These are phyloP conservation scores for Lophium mytilinum DNA, from an alignment of 495 filamentous ascomycete species.

Conservation along the genomic window DNA sequence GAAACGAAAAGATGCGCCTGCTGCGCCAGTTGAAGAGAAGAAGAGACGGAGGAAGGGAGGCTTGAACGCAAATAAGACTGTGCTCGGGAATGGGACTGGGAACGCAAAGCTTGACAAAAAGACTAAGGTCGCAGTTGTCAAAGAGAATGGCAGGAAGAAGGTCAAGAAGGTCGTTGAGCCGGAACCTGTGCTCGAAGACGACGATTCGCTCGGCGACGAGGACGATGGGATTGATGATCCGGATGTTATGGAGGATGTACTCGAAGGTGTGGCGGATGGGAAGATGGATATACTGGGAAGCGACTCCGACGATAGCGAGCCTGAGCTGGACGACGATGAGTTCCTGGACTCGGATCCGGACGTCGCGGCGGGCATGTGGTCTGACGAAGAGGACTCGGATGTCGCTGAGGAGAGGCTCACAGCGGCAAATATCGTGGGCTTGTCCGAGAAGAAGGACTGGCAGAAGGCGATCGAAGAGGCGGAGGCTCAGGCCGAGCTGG, in stretches of 20 bases:
- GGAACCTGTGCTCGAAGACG: constrained; percentile 9
- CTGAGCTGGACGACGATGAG: constrained; percentile 41
- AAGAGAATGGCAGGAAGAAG: constrained; percentile 32
- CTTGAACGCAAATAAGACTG: constrained; percentile 1
- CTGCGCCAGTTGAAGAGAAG: constrained; percentile 24
- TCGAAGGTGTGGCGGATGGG: constrained; percentile 31
- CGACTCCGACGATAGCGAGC: constrained; percentile 24
- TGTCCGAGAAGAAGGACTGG: constrained; percentile 73
- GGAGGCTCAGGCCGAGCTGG: constrained; percentile 70
- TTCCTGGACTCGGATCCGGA: constrained; percentile 28
- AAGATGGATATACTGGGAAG: constrained; percentile 36
- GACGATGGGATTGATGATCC: constrained; percentile 44
- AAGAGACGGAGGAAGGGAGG: constrained; percentile 7
- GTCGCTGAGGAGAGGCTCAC: constrained; percentile 87
- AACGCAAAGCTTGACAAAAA: constrained; percentile 1
- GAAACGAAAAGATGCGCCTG: constrained; percentile 58
- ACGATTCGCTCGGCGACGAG: constrained; percentile 19
- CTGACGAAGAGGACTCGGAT: constrained; percentile 85
- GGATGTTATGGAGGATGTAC: constrained; percentile 35
- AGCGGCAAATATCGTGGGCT: constrained; percentile 89
- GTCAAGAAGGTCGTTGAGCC: constrained; percentile 23
- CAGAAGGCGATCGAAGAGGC: constrained; percentile 61
- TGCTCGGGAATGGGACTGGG: not conserved
- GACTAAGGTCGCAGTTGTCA: not conserved
- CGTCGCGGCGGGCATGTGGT: constrained; percentile 58